Evolutionary conservation across 176 grass and related monocot genomes (phyloP), one percentile per base, ranked within the genome.

Genomic region (sorghum (Sorghum bicolor)): DNA sequence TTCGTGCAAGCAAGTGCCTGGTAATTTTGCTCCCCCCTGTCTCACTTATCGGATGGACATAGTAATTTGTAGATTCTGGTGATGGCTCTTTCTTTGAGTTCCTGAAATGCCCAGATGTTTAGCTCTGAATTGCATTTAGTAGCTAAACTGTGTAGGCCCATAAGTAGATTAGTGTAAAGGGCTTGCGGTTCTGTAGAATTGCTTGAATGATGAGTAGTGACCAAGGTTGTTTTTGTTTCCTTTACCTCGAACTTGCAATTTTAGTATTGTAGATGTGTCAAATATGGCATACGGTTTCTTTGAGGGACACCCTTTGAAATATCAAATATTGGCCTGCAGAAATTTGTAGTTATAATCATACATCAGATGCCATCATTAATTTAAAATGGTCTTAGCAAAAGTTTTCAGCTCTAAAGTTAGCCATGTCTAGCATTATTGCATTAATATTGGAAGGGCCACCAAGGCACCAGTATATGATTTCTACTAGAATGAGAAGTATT

Each of bases 1-100:
- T 98, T 64, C 87, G 61, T 78, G 71, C 79, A 5, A 91, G 95
- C 90, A 84, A 91, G 48, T 91, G 83, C 73, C 68, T 91, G 88
- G 95, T 97, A 94, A 60, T 75, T 83, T 83, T 65, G 64, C 68
- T 87, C 52, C 24, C 24, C 67, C 72, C 37, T 43, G 37, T 45
- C 15, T 36, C 74, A 24, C 52, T n/a, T 81, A 77, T 76, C 31
- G 10, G 60, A 62, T 10, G 11, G 8, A 41, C 5, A 43, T 31
- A 61, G 40, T 65, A 67, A 48, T 66, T 20, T 43, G 30, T 26
- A 34, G 13, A 50, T 25, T 32, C 58, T 52, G 6, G 20, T 0
- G 43, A 50, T 30, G 29, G 1, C 24, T 28, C 28, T 10, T 53
- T 67, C 13, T 41, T 72, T 13, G 34, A 65, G 63, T 65, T 71